phyloP scores from a whole-genome alignment of 2,329 filamentous ascomycete species.

The Pseudogymnoascus sp. region DNA sequence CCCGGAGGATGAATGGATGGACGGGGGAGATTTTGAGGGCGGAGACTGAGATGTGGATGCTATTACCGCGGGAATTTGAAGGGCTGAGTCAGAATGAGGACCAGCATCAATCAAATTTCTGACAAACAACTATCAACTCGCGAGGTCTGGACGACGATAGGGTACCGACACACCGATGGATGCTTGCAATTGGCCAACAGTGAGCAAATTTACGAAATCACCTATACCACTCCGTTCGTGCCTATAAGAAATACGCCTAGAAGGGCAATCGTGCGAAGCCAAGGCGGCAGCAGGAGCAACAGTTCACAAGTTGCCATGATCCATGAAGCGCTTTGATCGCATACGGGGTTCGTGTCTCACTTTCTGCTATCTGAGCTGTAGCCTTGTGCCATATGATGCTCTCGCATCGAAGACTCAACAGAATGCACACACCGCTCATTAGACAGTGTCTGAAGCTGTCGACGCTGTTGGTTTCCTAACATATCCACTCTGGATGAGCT shows the following conservation, averaged over 20 bases:
- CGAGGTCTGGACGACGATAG: background rate
- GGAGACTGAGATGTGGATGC: background rate
- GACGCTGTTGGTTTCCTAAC: background rate
- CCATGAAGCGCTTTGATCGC: background rate
- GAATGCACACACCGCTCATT: background rate
- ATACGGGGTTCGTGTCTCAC: background rate
- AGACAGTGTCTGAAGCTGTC: background rate
- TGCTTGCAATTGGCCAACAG: background rate
- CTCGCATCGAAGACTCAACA: background rate
- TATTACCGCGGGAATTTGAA: background rate
- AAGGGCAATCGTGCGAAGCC: too few relatives aligned
- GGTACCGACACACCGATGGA: background rate
- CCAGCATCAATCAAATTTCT: background rate
- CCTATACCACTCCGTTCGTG: background rate
- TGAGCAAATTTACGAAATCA: background rate
- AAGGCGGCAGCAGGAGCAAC: background rate
- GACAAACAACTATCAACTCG: background rate
- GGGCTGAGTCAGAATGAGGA: background rate
- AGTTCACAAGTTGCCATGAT: background rate
- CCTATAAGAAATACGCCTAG: too few relatives aligned
- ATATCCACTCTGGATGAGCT: background rate
- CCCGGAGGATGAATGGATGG: conserved; percentile 9
- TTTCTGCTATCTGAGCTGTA: background rate
- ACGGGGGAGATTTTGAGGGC: conserved; percentile 13
- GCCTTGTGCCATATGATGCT: background rate